A percentile compares a stretch with the other conserved stretches of the same genome.
phyloP scores from a whole-genome alignment of 345 rosid species.

The Citrus unshiu region DNA sequence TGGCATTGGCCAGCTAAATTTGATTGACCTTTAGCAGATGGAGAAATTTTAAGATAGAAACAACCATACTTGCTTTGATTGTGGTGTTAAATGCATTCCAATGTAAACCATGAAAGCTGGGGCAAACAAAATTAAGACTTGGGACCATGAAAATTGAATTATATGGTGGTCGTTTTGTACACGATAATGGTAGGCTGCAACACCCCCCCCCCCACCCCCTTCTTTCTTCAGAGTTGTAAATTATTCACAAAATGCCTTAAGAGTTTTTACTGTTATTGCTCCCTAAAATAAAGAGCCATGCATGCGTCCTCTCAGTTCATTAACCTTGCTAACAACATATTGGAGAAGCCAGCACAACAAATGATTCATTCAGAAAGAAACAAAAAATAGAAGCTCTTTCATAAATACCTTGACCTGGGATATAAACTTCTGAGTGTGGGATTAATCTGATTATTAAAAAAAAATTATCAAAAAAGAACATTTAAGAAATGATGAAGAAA shows the following conservation, averaged over 20 bases:
- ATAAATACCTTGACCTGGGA: no score
- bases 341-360: no score
- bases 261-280: background rate
- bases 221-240: no score
- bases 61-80: background rate
- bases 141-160: background rate
- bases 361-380: no score
- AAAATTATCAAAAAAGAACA: background rate
- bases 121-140: background rate
- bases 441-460: no score
- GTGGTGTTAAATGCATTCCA: background rate
- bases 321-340: no score
- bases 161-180: background rate
- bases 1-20: background rate
- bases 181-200: background rate
- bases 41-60: background rate
- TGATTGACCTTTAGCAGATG: background rate
- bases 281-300: background rate
- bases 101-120: background rate
- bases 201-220: accelerated
- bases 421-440: no score
- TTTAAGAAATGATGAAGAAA: background rate
- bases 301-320: background rate
- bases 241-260: background rate
- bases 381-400: no score